phyloP scores from a whole-genome alignment of 495 filamentous ascomycete species.

The Xylaria flabelliformis region DNA sequence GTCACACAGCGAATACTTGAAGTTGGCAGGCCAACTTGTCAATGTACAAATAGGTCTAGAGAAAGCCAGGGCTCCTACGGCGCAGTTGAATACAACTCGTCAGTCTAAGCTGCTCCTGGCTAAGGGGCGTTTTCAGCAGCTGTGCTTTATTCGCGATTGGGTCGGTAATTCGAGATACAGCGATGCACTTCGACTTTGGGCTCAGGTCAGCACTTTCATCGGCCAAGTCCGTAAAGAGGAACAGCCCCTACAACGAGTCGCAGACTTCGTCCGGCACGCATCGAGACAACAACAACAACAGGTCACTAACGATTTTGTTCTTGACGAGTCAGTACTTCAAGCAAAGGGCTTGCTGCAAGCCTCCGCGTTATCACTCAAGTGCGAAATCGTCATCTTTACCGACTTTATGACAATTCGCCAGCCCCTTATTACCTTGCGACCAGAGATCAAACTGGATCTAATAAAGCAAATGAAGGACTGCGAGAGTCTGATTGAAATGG shows the following conservation, averaged over 20 bases:
- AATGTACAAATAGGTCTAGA: conserved; percentile 33
- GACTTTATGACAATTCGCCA: conserved; percentile 57
- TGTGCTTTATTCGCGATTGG: conserved; percentile 37
- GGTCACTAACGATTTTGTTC: conserved; percentile 46
- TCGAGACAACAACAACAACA: conserved; percentile 50
- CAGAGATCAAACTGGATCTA: conserved; percentile 45
- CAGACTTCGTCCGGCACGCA: conserved; percentile 58
- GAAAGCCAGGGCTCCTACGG: conserved; percentile 2
- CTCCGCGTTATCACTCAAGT: conserved; percentile 57
- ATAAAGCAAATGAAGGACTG: conserved; percentile 47
- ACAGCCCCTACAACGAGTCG: conserved; percentile 66
- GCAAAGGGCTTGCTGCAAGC: conserved; percentile 56
- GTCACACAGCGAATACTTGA: conserved; percentile 56
- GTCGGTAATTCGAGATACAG: conserved; percentile 47
- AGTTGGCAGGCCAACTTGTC: conserved; percentile 47
- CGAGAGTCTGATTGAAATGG: conserved; percentile 37
- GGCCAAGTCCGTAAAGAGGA: conserved; percentile 57
- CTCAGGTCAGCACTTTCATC: conserved; percentile 51
- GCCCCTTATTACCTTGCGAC: conserved; percentile 15
- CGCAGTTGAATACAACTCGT: background rate
- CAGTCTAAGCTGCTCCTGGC: background rate
- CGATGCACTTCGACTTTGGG: conserved; percentile 47
- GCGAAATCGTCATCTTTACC: conserved; percentile 61
- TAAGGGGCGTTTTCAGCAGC: conserved; percentile 30
- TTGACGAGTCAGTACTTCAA: conserved; percentile 56